Percentiles rank a stretch among this genome's conserved stretches.
These are phyloP conservation scores for Auxenochlorella pyrenoidosa DNA, from an alignment of 139 green algal species.

Conservation along the genomic window DNA sequence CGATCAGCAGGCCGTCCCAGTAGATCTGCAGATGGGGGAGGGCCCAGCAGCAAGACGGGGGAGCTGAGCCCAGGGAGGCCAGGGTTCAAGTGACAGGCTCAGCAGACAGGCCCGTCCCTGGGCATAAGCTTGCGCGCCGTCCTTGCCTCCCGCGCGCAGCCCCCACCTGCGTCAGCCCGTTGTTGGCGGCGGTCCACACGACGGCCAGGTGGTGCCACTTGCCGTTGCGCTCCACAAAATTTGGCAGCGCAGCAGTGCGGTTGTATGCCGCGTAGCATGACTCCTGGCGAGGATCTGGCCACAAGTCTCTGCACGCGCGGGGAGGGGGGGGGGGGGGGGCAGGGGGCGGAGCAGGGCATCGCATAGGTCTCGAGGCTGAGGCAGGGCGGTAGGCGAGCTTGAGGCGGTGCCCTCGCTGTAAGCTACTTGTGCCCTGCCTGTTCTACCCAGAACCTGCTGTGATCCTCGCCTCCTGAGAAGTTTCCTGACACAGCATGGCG, in stretches of 20 bases:
- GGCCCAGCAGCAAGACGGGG: neutral
- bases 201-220: constrained; percentile 90
- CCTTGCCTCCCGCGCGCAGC: too few relatives aligned
- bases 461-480: too few relatives aligned
- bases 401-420: too few relatives aligned
- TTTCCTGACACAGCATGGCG: too few relatives aligned
- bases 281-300: constrained; percentile 65
- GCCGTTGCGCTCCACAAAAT: constrained; percentile 64
- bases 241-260: constrained; percentile 46
- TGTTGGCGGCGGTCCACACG: constrained; percentile 72
- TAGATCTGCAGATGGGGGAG: constrained; percentile 61
- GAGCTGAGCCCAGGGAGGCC: too few relatives aligned
- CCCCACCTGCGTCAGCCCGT: constrained; percentile 67
- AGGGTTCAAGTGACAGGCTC: too few relatives aligned
- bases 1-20: constrained; percentile 77
- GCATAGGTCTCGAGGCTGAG: too few relatives aligned
- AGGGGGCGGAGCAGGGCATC: neutral
- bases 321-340: neutral
- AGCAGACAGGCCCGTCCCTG: too few relatives aligned
- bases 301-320: constrained; percentile 76
- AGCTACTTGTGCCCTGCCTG: too few relatives aligned
- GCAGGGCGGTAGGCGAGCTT: too few relatives aligned
- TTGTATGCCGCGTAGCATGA: constrained; percentile 70
- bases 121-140: too few relatives aligned
- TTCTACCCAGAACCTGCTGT: too few relatives aligned